Conservation (phyloP, 148 eudicot species). For the Cornus kousa region DNA sequence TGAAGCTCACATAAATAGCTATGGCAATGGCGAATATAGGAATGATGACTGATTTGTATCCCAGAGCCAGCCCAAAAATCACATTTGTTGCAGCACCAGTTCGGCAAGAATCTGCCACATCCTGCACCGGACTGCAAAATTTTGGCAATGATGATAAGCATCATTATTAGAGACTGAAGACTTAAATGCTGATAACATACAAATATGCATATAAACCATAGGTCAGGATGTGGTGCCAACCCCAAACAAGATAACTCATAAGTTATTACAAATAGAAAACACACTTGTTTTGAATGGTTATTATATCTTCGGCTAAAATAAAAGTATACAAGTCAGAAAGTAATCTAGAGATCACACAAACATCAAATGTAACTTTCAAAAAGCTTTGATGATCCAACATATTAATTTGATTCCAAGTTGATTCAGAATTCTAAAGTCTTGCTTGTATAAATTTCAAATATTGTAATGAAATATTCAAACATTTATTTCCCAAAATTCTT, state of each 20-base stretch:
- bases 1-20: slow-evolving; percentile 25
- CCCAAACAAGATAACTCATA: too few relatives aligned
- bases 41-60: slow-evolving; percentile 28
- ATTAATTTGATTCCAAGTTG: neutral
- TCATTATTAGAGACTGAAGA: neutral
- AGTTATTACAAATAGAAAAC: neutral
- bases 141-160: neutral
- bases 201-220: neutral
- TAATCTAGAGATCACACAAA: neutral
- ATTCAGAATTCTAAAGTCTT: neutral
- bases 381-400: neutral
- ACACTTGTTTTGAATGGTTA: slow-evolving; percentile 6
- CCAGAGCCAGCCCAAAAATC: slow-evolving; percentile 25
- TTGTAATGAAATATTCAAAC: neutral
- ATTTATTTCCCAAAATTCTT: neutral
- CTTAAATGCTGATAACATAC: neutral
- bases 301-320: neutral
- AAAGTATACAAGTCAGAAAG: neutral
- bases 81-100: slow-evolving; percentile 32
- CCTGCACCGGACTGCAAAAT: slow-evolving; percentile 23
- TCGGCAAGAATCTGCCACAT: slow-evolving; percentile 27
- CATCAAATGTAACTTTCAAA: neutral
- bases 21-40: slow-evolving; percentile 24
- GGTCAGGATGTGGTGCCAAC: neutral
- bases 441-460: neutral